phyloP scores from a whole-genome alignment of 2,329 filamentous ascomycete species.

The Penicillium sp. region DNA sequence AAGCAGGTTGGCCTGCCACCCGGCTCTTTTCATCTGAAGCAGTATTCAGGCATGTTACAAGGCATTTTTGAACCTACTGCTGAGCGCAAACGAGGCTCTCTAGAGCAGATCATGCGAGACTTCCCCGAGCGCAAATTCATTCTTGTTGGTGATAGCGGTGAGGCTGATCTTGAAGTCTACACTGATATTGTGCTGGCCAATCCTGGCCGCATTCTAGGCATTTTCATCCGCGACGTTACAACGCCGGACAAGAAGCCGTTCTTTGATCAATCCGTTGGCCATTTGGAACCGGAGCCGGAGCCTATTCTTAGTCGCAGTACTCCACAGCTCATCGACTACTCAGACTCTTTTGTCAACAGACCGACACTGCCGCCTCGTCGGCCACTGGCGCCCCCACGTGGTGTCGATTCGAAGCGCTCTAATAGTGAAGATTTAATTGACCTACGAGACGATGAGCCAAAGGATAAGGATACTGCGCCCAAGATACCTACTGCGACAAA shows the following conservation, averaged over 20 bases:
- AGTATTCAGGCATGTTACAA: constrained; percentile 95
- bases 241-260: constrained; percentile 75
- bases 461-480: constrained; percentile 17
- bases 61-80: constrained; percentile 98
- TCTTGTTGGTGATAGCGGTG: constrained; percentile 91
- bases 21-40: constrained; percentile 93
- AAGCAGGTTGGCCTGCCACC: constrained; percentile 77
- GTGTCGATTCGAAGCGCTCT: constrained; percentile 32
- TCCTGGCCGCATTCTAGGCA: constrained; percentile 78
- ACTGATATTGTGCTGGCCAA: constrained; percentile 88
- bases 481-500: constrained; percentile 28
- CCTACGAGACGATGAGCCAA: constrained; percentile 42
- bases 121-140: constrained; percentile 91
- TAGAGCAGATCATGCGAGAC: constrained; percentile 84
- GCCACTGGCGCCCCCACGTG: constrained; percentile 27
- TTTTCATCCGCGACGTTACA: constrained; percentile 96
- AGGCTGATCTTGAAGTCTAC: constrained; percentile 96
- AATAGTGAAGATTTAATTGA: constrained; percentile 48
- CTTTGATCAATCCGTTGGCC: constrained; percentile 70
- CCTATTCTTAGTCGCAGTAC: constrained; percentile 35
- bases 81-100: constrained; percentile 86
- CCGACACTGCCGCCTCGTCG: constrained; percentile 51
- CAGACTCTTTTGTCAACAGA: constrained; percentile 39
- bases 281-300: constrained; percentile 31
- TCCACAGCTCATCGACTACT: constrained; percentile 34